Conservation (phyloP, 345 rosid genomes). For the Eucalyptus grandis region DNA sequence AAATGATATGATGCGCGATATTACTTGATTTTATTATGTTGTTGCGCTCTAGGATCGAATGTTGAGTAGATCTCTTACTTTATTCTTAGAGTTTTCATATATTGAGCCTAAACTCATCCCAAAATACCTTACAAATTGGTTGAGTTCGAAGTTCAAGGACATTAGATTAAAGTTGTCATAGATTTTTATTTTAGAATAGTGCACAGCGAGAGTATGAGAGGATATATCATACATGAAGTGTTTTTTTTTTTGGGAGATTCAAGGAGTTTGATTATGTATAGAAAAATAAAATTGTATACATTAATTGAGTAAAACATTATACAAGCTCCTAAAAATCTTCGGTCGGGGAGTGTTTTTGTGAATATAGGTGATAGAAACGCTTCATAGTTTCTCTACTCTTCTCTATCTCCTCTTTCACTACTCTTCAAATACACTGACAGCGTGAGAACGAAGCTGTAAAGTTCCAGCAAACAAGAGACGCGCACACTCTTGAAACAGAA, state of each 20-base stretch:
- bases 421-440: background rate
- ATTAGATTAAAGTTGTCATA: fast-evolving
- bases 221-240: background rate
- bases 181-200: background rate
- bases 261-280: background rate
- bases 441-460: background rate
- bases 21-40: background rate
- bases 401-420: background rate
- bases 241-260: no score
- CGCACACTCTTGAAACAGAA: background rate
- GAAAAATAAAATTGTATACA: no score
- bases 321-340: background rate
- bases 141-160: background rate
- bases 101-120: background rate
- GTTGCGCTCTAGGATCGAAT: background rate
- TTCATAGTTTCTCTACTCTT: background rate
- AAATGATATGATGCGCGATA: fast-evolving
- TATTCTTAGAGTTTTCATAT: background rate
- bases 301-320: background rate
- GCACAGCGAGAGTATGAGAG: background rate
- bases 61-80: background rate
- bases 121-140: background rate
- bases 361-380: background rate
- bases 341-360: background rate
- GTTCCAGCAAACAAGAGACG: background rate